Evolutionary conservation across 257 asterid species (phyloP), one percentile per base, ranked within the genome.

Genomic region (Voacanga thouarsii): DNA sequence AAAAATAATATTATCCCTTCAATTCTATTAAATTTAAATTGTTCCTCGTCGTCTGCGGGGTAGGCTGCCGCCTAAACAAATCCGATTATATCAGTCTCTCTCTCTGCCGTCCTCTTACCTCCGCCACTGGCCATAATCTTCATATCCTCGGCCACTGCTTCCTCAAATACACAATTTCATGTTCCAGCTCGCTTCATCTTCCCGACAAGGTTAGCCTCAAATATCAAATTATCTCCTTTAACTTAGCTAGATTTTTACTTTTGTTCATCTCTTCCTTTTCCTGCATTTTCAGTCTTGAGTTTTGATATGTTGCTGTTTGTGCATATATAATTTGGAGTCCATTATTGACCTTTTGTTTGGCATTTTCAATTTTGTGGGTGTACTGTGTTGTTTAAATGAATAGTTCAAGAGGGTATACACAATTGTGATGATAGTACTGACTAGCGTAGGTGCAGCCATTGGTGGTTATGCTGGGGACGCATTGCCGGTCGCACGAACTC

Each of bases 391-490:
- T 37, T 66, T 66, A 19, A 66, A 33, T 66, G 74, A 77, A 75
- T 89, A 88, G 97, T 87, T 88, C 72, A 91, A 87, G 90, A 88
- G 93, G 83, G 74, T 89, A 19, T 94, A 94, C 82, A 91, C 97
- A 51, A 94, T 96, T 81, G 97, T 94, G 82, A 84, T 94, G 97
- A 92, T 94, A 81, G 95, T 94, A 80, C 98, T 97, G 14, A 92
- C 98, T 12, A 97, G 98, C 65, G 92, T 94, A 8, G 98, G 97
- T 63, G 98, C 97, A 41, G 92, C 90, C 3, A 91, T 94, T 84
- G 97, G 98, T 78, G 98, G 98, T 53, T 94, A 89, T 77, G 98
- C 98, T 4, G 97, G 98, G 14, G 97, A 94, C 82, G 97, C 98
- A 80, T 81, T 94, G 84, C 97, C 98, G 4, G 95, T 89, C 21